Percentiles rank a stretch among this genome's conserved stretches.
Conservation (phyloP, 192 early-diverging fungal genomes). For the Entomortierella chlamydospora region DNA sequence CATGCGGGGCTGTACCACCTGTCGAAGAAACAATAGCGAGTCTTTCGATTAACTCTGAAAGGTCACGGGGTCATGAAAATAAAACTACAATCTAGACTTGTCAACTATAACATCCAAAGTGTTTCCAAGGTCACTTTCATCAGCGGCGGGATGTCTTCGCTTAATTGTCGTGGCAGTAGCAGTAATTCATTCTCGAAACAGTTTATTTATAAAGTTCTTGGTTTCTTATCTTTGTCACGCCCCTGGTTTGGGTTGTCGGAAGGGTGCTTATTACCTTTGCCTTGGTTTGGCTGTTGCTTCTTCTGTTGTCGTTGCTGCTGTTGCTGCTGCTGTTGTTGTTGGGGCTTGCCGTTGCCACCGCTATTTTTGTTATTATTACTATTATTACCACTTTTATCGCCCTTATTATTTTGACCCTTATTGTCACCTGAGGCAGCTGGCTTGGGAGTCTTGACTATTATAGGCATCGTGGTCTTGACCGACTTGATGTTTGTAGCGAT, state of each 20-base stretch:
- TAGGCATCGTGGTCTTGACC: conserved; percentile 41
- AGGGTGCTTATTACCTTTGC: background rate
- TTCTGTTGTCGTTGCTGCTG: background rate
- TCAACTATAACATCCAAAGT: too few relatives aligned
- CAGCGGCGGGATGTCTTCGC: too few relatives aligned
- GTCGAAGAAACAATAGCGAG: background rate
- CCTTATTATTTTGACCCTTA: background rate
- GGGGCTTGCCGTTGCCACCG: background rate
- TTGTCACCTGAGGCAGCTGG: background rate
- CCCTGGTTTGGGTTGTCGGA: background rate
- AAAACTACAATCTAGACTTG: too few relatives aligned
- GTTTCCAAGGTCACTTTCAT: too few relatives aligned
- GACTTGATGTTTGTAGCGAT: conserved; percentile 42
- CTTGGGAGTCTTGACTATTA: conserved; percentile 28
- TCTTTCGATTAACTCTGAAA: too few relatives aligned
- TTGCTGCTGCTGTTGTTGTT: conserved; percentile 10
- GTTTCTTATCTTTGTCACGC: background rate
- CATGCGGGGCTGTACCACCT: background rate
- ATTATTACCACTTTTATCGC: background rate
- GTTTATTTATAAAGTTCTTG: background rate
- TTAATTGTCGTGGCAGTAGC: too few relatives aligned
- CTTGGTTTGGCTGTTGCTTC: background rate
- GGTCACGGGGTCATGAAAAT: too few relatives aligned
- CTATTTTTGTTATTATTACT: background rate
- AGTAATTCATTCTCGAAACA: too few relatives aligned